Percentiles rank a stretch among this genome's conserved stretches.
Evolutionary conservation across 1,284 basidiomycete species (phyloP).

Genomic region (Mycosarcoma maydis): DNA sequence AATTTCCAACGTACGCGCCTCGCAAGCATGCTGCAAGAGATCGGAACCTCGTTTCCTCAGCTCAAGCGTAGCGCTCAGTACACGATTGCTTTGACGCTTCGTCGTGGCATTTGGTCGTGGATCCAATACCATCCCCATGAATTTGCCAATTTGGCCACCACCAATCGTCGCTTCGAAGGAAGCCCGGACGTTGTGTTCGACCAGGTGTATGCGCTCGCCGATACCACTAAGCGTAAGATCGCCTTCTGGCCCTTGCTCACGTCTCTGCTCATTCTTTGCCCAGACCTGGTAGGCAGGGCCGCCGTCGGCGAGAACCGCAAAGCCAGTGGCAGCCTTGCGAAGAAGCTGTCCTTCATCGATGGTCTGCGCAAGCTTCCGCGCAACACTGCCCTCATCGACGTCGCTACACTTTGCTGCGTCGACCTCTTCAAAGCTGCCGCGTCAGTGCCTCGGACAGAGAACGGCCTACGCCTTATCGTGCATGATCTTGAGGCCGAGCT

Average conservation of each 20-base stretch:
- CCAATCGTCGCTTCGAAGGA: conserved; percentile 62
- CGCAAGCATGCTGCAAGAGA: conserved; percentile 70
- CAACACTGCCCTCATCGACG: conserved; percentile 70
- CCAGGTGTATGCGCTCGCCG: conserved; percentile 60
- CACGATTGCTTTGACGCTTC: conserved; percentile 78
- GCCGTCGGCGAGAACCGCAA: conserved; percentile 67
- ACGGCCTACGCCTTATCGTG: conserved; percentile 76
- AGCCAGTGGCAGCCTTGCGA: conserved; percentile 63
- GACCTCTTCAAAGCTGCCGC: conserved; percentile 85
- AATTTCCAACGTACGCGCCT: conserved; percentile 68
- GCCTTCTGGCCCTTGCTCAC: conserved; percentile 83
- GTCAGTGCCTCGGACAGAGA: conserved; percentile 72
- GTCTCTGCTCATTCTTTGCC: conserved; percentile 79
- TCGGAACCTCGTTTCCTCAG: conserved; percentile 83
- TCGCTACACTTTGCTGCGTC: conserved; percentile 78
- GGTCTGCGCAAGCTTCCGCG: conserved; percentile 63
- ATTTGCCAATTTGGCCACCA: conserved; percentile 77
- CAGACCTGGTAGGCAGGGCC: conserved; percentile 75
- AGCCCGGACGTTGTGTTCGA: conserved; percentile 66
- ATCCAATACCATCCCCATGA: conserved; percentile 83
- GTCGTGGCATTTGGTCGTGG: conserved; percentile 90
- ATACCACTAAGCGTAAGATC: conserved; percentile 72
- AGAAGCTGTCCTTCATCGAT: conserved; percentile 69
- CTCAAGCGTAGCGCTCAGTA: conserved; percentile 81
- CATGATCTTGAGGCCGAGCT: conserved; percentile 62